These are phyloP conservation scores for Clonostachys byssicola DNA, from an alignment of 2,329 filamentous ascomycete species.

Conservation along the genomic window DNA sequence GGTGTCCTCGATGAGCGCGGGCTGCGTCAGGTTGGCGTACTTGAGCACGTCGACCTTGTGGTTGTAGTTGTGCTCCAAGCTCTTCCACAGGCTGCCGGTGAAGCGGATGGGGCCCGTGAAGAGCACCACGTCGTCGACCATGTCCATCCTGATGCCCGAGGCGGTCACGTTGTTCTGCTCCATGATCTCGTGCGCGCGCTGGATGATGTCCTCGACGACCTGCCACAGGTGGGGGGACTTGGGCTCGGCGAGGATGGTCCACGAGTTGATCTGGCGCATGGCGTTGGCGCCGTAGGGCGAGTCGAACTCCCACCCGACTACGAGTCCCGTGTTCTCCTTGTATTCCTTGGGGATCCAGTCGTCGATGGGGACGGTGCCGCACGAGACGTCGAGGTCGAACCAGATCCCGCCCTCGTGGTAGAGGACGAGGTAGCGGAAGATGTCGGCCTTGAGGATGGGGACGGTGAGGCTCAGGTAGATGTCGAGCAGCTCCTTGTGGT, in stretches of 20 bases:
- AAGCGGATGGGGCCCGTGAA: conserved; percentile 9
- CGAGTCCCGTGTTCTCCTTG: conserved; percentile 4
- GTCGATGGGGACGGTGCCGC: conserved; percentile 10
- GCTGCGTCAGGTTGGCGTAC: conserved; percentile 5
- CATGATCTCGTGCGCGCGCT: not conserved
- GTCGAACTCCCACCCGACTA: conserved; percentile 21
- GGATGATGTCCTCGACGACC: conserved; percentile 10
- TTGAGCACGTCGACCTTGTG: conserved; percentile 1
- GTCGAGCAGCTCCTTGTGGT: conserved; percentile 9
- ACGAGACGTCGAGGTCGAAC: conserved; percentile 30
- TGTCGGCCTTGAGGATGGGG: conserved; percentile 50
- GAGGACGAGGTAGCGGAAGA: conserved; percentile 63
- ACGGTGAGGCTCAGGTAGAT: conserved; percentile 11
- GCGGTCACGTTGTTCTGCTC: conserved; percentile 4
- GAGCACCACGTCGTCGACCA: conserved; percentile 9
- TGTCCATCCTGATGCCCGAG: conserved; percentile 3
- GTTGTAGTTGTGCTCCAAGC: conserved; percentile 2
- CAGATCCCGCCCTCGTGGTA: conserved; percentile 72
- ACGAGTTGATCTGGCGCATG: conserved; percentile 10
- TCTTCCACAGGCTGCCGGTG: conserved; percentile 4
- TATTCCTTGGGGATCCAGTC: conserved; percentile 13
- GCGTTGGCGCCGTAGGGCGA: conserved; percentile 9
- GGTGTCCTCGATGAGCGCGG: conserved; percentile 10
- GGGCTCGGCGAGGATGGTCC: conserved; percentile 12
- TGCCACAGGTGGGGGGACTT: conserved; percentile 7